Base-by-base conservation (phyloP, 768 basidiomycete genomes). In the Zangia roseola region DNA sequence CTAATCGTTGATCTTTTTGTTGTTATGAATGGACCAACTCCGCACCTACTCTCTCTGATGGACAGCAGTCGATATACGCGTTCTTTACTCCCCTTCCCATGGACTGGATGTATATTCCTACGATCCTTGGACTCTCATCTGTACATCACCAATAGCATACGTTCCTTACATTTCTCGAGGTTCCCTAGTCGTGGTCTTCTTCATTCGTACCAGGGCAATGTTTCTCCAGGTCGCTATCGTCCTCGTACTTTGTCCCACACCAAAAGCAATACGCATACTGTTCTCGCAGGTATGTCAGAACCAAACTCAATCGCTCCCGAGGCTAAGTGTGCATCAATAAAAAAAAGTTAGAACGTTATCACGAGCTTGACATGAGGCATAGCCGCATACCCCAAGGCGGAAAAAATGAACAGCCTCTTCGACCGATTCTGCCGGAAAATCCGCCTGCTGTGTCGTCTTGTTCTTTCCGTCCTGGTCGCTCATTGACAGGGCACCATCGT, bases 201-300 rank as follows among this genome's bases (percentile, higher is more conserved):
- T 94, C 91, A 25, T 79, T 77, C 35, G 72, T 62, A 7, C 91
- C 91, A 6, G 91, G 91, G 65, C 91, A 94, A 47, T 82, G 73
- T 31, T 59, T 65, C 33, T 69, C 69, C 73, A 94, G 70, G 42
- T 88, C 86, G 14, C 78, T 77, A 6, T 69, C 64, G 54, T 75
- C 73, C 6, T 78, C 75, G 60, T 92, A 94, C 57, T 82, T 77
- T 12, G 85, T 78, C 12, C 91, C 91, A 62, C 91, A 94, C 88
- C 90, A 93, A 67, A 91, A 92, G 63, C 91, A 93, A 63, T 93
- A 93, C 6, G 74, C 62, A 64, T 91, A 81, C 52, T 73, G 76
- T 33, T 79, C 74, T 21, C 91, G 85, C 41, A 94, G 77, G 65
- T 94, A 91, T 5, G 79, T 69, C 21, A 92, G 72, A 16, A 91